A percentile compares a stretch with the other conserved stretches of the same genome.
These are phyloP conservation scores for Trypanosoma cruzi DNA, from an alignment of 208 protist species.

Conservation along the genomic window DNA sequence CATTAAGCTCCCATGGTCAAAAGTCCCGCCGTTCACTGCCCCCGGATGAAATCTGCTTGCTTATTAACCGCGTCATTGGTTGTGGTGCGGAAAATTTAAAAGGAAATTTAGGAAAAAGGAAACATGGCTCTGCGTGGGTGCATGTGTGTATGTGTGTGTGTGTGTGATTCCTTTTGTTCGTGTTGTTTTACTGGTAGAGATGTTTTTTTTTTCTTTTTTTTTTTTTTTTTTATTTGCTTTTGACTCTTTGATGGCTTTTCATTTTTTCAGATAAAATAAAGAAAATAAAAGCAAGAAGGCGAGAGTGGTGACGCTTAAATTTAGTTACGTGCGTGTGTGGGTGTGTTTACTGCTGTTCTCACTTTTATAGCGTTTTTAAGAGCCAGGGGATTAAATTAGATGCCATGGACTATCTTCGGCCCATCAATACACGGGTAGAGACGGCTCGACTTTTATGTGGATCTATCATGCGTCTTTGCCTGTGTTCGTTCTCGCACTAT, in stretches of 20 bases:
- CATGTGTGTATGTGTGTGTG: conserved; percentile 14
- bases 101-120: background rate
- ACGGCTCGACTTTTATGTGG: conserved; percentile 58
- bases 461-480: conserved; percentile 64
- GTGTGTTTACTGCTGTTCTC: background rate
- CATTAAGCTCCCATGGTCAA: conserved; percentile 49
- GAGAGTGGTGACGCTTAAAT: background rate
- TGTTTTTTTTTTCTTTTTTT: conserved; percentile 13
- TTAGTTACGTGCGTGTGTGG: background rate
- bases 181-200: background rate
- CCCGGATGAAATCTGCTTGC: conserved; percentile 11
- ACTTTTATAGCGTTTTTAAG: background rate
- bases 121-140: background rate
- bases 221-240: background rate
- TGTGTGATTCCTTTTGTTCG: background rate
- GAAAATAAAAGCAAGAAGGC: background rate
- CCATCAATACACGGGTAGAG: conserved; percentile 56
- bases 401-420: conserved; percentile 41
- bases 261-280: background rate
- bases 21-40: conserved; percentile 47
- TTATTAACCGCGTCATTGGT: background rate
- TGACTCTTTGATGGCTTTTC: background rate
- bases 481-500: conserved; percentile 67
- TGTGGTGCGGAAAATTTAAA: background rate
- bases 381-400: background rate